Evolutionary conservation across 768 basidiomycete species (phyloP), one percentile per base, ranked within the genome.

Genomic region (Podaxis sp.): DNA sequence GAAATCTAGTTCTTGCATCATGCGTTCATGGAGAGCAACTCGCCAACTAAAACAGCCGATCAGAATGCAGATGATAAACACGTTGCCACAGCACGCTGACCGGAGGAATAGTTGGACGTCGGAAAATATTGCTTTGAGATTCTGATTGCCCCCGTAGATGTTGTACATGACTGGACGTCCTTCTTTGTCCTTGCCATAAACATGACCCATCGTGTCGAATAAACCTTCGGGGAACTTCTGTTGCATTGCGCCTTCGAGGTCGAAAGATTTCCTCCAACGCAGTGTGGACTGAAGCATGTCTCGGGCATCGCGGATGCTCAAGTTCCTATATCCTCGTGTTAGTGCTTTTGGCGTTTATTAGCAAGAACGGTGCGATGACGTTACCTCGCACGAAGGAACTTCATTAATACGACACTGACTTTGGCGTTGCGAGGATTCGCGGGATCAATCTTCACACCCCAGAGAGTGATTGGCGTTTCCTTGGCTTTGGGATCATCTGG

Each of bases 111-210:
- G 82, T 56, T 86, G 80, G 17, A 90, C 82, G 69, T 95, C 90
- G 28, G 87, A 83, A 68, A 94, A 94, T n/a, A 89, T 87, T 10
- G 83, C 81, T 63, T 87, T 82, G 33, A 87, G 70, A 68, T 93
- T 84, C 51, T 84, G 75, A 63, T 84, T 84, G 12, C 81, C 88
- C 24, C 92, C 92, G 65, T 93, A 94, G 4, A 93, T 70, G 70
- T 93, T 94, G 69, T 93, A 91, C 89, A 84, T 77, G 15, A 94
- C 82, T 2, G 91, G 92, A 28, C 82, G 78, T 1, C 86, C 86
- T 40, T 80, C 83, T 66, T 88, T 91, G 72, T 93, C 92, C n/a
- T 75, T 77, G 20, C 91, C 91, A 63, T 77, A 85, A 26, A 88
- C 78, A 67, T 82, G 81, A 1, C 88, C 91, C 20, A 92, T 78